Base-by-base conservation (phyloP, 1,139 yeast genomes). In the Kodamaea sp. region DNA sequence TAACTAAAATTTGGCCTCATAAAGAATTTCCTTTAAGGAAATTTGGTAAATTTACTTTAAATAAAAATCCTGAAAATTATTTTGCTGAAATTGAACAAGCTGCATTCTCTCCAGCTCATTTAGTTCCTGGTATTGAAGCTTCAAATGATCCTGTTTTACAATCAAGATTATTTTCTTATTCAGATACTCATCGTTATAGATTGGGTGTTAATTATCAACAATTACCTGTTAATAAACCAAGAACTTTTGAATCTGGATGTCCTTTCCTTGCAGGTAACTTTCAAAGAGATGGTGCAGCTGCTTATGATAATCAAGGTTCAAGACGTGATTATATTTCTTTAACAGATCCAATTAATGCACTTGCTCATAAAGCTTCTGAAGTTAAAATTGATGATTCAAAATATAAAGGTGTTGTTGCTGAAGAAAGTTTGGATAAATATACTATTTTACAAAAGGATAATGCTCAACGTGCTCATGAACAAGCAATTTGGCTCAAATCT, bases 1-100 rank as follows among this genome's bases (percentile, higher is more conserved):
- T 81, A 61, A 81, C 88, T 47, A 78, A 78, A 61, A 67, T 76
- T 36, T 78, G 84, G 84, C 75, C 83, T 24, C 81, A 78, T 50
- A 61, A 60, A 47, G 67, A 77, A 35, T 77, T 72, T 65, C 83
- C 84, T 45, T 59, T 78, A 58, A 68, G 83, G 49, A 74, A 73
- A 54, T 72, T 78, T 52, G 84, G 82, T 49, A 73, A 71, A 54
- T 54, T 77, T 41, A 78, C 70, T 3, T 58, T 78, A 54, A 68
- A 78, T 57, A 73, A 75, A 54, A 76, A 77, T 57, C 81, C 81
- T 28, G 64, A 65, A 48, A 78, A 78, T 57, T 78, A 68, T 59
- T 75, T 73, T 50, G 79, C 79, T 15, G 80, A 78, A 54, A 70
- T 78, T 38, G 84, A 78, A 53, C 83, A 78, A 54, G 72, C 74